Base-by-base conservation (phyloP, 2,329 filamentous ascomycete species). In the Cercospora janseana region DNA sequence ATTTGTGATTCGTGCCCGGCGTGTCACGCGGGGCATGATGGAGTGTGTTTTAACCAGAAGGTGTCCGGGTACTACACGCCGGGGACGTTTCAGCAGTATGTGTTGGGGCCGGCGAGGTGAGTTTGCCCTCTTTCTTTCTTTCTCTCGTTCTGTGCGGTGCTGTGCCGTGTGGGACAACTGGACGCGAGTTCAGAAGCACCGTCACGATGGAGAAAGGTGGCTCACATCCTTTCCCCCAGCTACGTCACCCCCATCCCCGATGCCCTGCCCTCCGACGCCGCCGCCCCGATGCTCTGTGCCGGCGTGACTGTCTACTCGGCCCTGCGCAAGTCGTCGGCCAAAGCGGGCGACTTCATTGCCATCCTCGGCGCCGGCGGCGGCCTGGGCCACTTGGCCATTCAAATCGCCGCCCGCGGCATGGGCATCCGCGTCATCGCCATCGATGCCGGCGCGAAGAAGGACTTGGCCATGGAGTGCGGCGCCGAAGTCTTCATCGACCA, bases 21-120 rank as follows among this genome's bases (percentile, higher is more conserved):
- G 52, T 85, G 80, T 62, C 70, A 78, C 46, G 72, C 72, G 9
- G 79, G 78, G 34, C 69, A 73, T 18, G 81, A 83, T 55, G 79
- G 75, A 7, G 67, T 75, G 29, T 83, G 80, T 66, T 70, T 74
- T 56, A 77, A 79, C 32, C 72, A 75, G 52, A 80, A 79, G 62
- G 60, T 87, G 41, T 82, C 78, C 0, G 84, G 84, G 4, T 87
- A 86, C 69, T 85, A 81, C 64, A 81, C 78, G 0, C 83, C 83
- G 0, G 84, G 84, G 18, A 87, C 83, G n/a, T 87, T 87, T 64
- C 84, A 87, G 64, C 82, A 86, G 69, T 87, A 86, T 61, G 78
- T 78, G 13, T 63, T 85, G 12, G 78, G 76, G 0, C 80, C 81
- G 7, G 83, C 83, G 3, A 77, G 32, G 44, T 47, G 28, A 37